Base-by-base conservation (phyloP, 2,329 filamentous ascomycete genomes). In the Aspergillus aculeatus region DNA sequence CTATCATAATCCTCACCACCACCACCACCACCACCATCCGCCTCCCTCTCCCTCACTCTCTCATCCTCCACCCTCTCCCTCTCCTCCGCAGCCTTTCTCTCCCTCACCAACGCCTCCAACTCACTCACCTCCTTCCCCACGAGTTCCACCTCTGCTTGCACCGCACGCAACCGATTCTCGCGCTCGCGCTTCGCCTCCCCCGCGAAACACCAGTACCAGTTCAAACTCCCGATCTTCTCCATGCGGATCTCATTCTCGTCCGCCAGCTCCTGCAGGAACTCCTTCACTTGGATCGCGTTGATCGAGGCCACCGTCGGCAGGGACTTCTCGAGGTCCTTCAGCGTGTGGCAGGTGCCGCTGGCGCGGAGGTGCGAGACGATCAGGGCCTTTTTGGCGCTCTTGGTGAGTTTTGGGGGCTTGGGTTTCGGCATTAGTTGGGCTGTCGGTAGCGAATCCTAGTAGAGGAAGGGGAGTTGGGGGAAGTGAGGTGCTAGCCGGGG, bases 141-240 rank as follows among this genome's bases (percentile, higher is more conserved):
- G 50, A 68, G 68, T 60, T 71, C 71, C 67, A 72, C 66, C 52
- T 76, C 73, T 49, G 62, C 63, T 50, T 59, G 57, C 52, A 75
- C 57, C 63, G 66, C 64, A 50, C 50, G 65, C 53, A 72, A 61
- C 44, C 67, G 67, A 16, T 62, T 66, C 52, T 83, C 75, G 58
- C 75, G 77, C 19, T 74, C 71, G 51, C 80, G 81, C 69, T 78
- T 82, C 68, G 84, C 84, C 56, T 88, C 85, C 29, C 81, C 84
- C 19, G 75, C 78, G 70, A 89, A 89, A 63, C 81, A 83, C 87
- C 87, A 90, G 75, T 89, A 89, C 87, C 87, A 90, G 71, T 89
- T 89, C 29, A 86, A 86, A 63, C 81, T 87, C 48, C 87, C 87
- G 66, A 90, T 89, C 73, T 89, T 89, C 76, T 89, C 87, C 29